Evolutionary conservation across 1,284 basidiomycete genomes (phyloP).

Genomic region (Apiotrichum laibachii): DNA sequence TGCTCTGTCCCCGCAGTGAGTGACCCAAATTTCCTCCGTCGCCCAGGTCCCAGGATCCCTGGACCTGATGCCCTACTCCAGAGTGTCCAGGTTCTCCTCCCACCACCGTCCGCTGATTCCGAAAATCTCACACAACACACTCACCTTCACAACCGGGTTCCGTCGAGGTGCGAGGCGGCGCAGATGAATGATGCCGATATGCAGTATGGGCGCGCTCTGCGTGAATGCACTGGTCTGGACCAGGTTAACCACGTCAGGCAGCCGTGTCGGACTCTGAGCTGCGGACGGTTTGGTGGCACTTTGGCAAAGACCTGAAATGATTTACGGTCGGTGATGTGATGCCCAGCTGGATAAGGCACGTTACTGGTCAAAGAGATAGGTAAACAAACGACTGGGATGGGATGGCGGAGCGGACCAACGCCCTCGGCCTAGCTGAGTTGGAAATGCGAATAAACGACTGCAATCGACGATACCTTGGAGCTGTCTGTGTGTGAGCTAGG

Average conservation of each 20-base stretch:
- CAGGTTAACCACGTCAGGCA: no score
- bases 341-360: no score
- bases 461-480: no score
- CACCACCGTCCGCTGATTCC: not conserved
- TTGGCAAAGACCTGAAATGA: no score
- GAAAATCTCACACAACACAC: not conserved
- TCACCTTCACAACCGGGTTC: not conserved
- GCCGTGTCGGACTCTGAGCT: no score
- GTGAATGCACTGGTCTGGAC: no score
- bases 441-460: not conserved
- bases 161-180: not conserved
- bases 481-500: no score
- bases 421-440: not conserved
- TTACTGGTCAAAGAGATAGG: not conserved
- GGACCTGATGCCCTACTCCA: not conserved
- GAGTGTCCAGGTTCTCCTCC: not conserved
- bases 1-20: no score
- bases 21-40: not conserved
- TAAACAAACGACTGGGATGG: not conserved
- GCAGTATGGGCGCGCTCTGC: not conserved
- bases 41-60: not conserved
- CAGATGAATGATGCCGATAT: not conserved
- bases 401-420: not conserved
- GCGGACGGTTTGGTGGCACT: no score
- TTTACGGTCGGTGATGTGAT: no score